A percentile compares a stretch with the other conserved stretches of the same genome.
Conservation (phyloP, 805 yeast species). For the Yamadazyma phyllophila region DNA sequence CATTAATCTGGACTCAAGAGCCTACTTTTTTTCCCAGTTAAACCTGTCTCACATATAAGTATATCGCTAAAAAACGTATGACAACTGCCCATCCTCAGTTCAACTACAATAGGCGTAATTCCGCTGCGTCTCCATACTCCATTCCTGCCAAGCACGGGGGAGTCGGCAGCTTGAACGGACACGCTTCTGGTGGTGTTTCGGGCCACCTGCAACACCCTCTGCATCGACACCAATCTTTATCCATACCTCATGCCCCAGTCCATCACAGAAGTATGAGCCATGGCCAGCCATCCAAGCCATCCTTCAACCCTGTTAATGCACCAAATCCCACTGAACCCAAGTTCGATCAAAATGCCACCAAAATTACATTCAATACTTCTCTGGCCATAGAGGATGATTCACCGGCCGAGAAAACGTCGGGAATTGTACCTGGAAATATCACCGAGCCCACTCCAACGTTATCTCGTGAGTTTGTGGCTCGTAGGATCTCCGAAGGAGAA, state of each 20-base stretch:
- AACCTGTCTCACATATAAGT: neutral
- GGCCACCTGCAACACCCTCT: neutral
- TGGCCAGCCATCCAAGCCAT: neutral
- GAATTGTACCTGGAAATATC: slow-evolving; percentile 11
- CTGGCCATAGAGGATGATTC: slow-evolving; percentile 12
- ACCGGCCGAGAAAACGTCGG: no score
- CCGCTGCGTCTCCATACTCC: slow-evolving; percentile 27
- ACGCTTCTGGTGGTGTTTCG: neutral
- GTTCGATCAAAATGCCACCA: no score
- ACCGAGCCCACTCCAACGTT: slow-evolving; percentile 42
- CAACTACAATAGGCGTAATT: slow-evolving; percentile 30
- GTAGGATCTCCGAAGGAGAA: slow-evolving; percentile 84
- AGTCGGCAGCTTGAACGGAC: slow-evolving; percentile 1
- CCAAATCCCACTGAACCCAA: no score
- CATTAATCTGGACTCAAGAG: no score
- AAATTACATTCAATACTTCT: no score
- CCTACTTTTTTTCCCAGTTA: neutral
- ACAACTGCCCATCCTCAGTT: slow-evolving; percentile 19
- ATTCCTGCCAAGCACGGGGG: slow-evolving; percentile 26
- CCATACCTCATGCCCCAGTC: slow-evolving; percentile 5
- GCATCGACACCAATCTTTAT: neutral
- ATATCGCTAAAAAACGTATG: slow-evolving; percentile 2
- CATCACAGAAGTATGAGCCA: slow-evolving; percentile 8
- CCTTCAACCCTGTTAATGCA: no score
- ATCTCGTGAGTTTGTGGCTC: slow-evolving; percentile 69